A percentile compares a stretch with the other conserved stretches of the same genome.
These are phyloP conservation scores for Mycosarcoma maydis DNA, from an alignment of 1,284 basidiomycete species.

Conservation along the genomic window DNA sequence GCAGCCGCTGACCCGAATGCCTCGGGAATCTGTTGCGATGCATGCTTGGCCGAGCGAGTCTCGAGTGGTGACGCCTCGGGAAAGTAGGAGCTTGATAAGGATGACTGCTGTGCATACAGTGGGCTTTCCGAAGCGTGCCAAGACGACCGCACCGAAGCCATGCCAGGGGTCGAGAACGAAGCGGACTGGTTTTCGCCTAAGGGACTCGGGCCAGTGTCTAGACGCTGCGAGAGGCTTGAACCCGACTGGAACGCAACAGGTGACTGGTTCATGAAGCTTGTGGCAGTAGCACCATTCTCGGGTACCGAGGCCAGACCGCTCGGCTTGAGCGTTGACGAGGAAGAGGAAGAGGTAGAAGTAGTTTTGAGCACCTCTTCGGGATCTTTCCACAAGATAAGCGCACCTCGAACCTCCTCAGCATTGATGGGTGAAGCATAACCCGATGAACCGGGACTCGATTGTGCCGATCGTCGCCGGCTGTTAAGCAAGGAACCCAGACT, in stretches of 20 bases:
- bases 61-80: conserved; percentile 22
- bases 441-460: conserved; percentile 39
- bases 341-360: conserved; percentile 9
- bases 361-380: conserved; percentile 38
- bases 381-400: conserved; percentile 44
- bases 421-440: conserved; percentile 46
- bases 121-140: conserved; percentile 28
- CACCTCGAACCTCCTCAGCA: conserved; percentile 35
- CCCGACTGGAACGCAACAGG: conserved; percentile 34
- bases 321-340: conserved; percentile 22
- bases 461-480: conserved; percentile 28
- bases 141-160: conserved; percentile 14
- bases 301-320: conserved; percentile 14
- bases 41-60: conserved; percentile 1
- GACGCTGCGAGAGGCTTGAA: background rate
- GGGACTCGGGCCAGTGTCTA: background rate
- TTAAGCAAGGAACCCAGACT: conserved; percentile 28
- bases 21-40: background rate
- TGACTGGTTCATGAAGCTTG: conserved; percentile 28
- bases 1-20: background rate
- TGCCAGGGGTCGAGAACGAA: conserved; percentile 11
- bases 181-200: background rate
- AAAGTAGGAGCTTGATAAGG: conserved; percentile 46
- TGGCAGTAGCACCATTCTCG: conserved; percentile 1
- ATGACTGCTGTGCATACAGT: conserved; percentile 45